phyloP scores from a whole-genome alignment of 257 asterid species.

The Solanum appendiculatum region DNA sequence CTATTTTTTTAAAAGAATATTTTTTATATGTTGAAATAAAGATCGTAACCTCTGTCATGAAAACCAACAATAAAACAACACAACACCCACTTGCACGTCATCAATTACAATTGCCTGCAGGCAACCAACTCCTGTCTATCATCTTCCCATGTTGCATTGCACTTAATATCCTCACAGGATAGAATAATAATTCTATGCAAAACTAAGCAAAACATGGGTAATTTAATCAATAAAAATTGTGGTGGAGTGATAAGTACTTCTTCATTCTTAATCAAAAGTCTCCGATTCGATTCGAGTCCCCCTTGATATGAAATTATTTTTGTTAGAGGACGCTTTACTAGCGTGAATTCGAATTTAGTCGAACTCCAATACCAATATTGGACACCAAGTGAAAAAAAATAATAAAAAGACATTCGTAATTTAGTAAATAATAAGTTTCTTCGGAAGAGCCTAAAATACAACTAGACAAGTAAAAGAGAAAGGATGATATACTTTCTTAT shows the following conservation, averaged over 20 bases:
- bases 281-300: not conserved
- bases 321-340: accelerated
- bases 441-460: not conserved
- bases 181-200: not conserved
- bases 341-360: accelerated
- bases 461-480: not conserved
- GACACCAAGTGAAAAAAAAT: too few relatives aligned
- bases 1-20: not conserved
- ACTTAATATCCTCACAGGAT: not conserved
- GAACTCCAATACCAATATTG: too few relatives aligned
- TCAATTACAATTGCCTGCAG: not conserved
- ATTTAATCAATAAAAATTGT: not conserved
- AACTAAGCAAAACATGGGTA: not conserved
- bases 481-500: too few relatives aligned
- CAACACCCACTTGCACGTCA: not conserved
- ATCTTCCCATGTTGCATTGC: not conserved
- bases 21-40: not conserved
- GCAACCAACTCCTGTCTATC: not conserved
- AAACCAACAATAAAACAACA: not conserved
- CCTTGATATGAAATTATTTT: too few relatives aligned
- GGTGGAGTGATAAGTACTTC: not conserved
- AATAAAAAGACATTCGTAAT: not conserved
- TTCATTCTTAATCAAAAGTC: accelerated
- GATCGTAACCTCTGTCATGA: not conserved
- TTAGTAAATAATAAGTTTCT: too few relatives aligned